These are phyloP conservation scores for Dothistroma pini DNA, from an alignment of 2,329 filamentous ascomycete species.

Conservation along the genomic window DNA sequence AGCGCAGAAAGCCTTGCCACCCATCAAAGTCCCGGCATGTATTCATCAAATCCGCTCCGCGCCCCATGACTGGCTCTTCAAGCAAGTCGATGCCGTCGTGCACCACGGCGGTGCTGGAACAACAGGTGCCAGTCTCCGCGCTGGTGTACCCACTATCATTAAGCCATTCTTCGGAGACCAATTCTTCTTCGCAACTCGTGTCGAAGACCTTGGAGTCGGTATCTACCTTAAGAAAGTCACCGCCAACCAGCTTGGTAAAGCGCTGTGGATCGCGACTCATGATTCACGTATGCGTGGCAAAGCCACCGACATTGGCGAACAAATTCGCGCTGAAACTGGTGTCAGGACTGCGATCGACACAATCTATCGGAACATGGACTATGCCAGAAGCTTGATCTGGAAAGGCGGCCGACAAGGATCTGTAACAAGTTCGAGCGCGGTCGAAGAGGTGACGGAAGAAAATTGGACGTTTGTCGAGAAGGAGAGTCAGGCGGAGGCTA, in stretches of 20 bases:
- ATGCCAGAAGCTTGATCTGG: slow-evolving; percentile 79
- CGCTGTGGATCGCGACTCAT: slow-evolving; percentile 87
- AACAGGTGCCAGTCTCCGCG: slow-evolving; percentile 85
- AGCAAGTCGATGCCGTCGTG: slow-evolving; percentile 86
- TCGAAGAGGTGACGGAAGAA: slow-evolving; percentile 32
- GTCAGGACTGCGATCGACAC: slow-evolving; percentile 87
- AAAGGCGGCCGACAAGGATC: slow-evolving; percentile 3
- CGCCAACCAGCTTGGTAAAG: slow-evolving; percentile 76
- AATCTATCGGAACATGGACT: slow-evolving; percentile 93
- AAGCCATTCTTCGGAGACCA: slow-evolving; percentile 98
- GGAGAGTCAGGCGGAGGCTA: slow-evolving; percentile 44
- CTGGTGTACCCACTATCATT: slow-evolving; percentile 89
- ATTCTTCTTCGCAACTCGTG: slow-evolving; percentile 86
- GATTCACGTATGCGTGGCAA: slow-evolving; percentile 89
- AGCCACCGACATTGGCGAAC: slow-evolving; percentile 74
- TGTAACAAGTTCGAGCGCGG: slow-evolving; percentile 7
- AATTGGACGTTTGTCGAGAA: slow-evolving; percentile 82
- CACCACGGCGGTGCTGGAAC: slow-evolving; percentile 96
- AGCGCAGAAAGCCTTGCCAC: slow-evolving; percentile 51
- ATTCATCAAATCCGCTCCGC: slow-evolving; percentile 86
- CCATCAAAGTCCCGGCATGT: slow-evolving; percentile 69
- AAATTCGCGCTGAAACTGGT: slow-evolving; percentile 87
- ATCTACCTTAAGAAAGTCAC: slow-evolving; percentile 87
- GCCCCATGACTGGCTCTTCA: slow-evolving; percentile 95
- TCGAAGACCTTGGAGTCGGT: slow-evolving; percentile 91